These are phyloP conservation scores for Xylaria sp. DNA, from an alignment of 2,329 filamentous ascomycete species.

Conservation along the genomic window DNA sequence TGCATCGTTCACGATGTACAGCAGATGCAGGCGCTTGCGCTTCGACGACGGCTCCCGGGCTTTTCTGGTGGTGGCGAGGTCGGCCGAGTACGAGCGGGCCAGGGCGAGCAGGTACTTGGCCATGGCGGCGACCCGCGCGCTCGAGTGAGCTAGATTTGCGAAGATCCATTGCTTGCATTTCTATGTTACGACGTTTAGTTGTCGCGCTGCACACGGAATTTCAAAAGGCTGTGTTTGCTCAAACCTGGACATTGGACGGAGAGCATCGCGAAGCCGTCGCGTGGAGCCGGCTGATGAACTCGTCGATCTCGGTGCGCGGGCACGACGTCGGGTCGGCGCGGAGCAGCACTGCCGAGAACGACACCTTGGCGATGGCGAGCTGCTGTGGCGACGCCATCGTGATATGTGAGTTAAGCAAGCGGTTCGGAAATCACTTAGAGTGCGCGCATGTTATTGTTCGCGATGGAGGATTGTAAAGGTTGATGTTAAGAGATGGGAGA, in stretches of 20 bases:
- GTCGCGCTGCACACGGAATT: slow-evolving; percentile 52
- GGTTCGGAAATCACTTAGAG: slow-evolving; percentile 9
- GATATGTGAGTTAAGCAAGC: neutral
- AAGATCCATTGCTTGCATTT: slow-evolving; percentile 90
- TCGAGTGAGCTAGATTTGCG: slow-evolving; percentile 75
- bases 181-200: slow-evolving; percentile 63
- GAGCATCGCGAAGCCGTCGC: slow-evolving; percentile 77
- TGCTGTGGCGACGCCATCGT: slow-evolving; percentile 75
- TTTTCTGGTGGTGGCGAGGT: slow-evolving; percentile 49
- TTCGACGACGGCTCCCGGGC: slow-evolving; percentile 66
- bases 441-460: slow-evolving; percentile 20
- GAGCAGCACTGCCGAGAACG: slow-evolving; percentile 78
- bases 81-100: slow-evolving; percentile 65
- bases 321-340: slow-evolving; percentile 78
- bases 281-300: slow-evolving; percentile 74
- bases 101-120: slow-evolving; percentile 81
- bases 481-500: neutral
- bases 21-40: slow-evolving; percentile 77
- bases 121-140: slow-evolving; percentile 72
- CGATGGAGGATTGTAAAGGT: neutral
- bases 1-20: slow-evolving; percentile 83
- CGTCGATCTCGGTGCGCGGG: slow-evolving; percentile 74
- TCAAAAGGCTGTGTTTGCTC: slow-evolving; percentile 60
- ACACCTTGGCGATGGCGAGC: slow-evolving; percentile 81
- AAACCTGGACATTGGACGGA: slow-evolving; percentile 88